Conservation (phyloP, 2,329 filamentous ascomycete species). For the Apiospora hydei region DNA sequence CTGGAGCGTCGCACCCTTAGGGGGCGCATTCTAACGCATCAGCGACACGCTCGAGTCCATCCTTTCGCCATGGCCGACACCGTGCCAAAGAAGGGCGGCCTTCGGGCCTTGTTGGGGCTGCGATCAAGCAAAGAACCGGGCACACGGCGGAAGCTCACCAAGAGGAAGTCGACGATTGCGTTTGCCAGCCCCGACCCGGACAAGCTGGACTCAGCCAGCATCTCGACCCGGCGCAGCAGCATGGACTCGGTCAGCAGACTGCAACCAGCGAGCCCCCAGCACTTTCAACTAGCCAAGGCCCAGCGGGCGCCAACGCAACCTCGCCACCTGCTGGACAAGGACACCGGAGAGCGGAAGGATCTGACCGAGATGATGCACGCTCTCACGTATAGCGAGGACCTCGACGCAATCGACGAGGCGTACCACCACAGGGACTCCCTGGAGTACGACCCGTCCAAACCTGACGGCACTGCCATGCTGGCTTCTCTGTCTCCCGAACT, state of each 20-base stretch:
- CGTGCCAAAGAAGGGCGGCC: conserved; percentile 11
- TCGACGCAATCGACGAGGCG: neutral
- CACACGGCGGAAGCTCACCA: neutral
- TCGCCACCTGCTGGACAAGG: conserved; percentile 1
- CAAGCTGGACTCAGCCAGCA: neutral
- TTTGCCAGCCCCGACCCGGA: neutral
- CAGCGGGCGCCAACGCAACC: neutral
- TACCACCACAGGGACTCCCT: neutral
- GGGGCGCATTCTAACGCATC: neutral
- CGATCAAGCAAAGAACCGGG: conserved; percentile 17
- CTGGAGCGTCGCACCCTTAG: neutral
- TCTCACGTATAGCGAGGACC: conserved; percentile 14
- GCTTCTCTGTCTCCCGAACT: conserved; percentile 10
- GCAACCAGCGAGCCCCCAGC: neutral
- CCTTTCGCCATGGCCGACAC: neutral
- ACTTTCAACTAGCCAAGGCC: neutral
- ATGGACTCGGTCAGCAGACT: neutral
- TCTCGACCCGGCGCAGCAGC: neutral
- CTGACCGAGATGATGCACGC: conserved; percentile 21
- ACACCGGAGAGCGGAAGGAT: conserved; percentile 22
- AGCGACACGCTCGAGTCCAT: neutral
- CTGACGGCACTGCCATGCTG: conserved; percentile 10
- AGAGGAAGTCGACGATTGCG: neutral
- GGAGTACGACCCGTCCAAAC: conserved; percentile 14
- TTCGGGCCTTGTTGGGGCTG: conserved; percentile 13